A percentile compares a stretch with the other conserved stretches of the same genome.
Evolutionary conservation across 2,329 filamentous ascomycete species (phyloP).

Genomic region (Stemphylium vesicarium): DNA sequence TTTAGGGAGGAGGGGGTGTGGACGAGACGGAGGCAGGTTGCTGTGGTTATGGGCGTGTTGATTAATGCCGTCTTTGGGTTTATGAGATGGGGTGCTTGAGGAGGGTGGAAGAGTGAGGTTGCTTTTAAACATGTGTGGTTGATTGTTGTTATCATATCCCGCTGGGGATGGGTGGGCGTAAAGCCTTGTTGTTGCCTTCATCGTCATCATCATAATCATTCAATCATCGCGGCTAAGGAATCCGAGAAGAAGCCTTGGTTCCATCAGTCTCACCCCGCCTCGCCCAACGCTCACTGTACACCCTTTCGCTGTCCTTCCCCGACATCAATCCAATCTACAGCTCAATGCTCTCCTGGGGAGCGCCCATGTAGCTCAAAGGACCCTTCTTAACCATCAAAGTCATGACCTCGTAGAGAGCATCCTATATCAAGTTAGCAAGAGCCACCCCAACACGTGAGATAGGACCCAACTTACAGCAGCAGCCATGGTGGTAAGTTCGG

Average conservation of each 20-base stretch:
- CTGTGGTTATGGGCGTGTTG: conserved; percentile 82
- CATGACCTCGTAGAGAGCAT: conserved; percentile 79
- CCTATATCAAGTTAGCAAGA: conserved; percentile 23
- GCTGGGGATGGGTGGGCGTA: background rate
- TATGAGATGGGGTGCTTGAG: conserved; percentile 61
- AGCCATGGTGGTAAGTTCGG: conserved; percentile 76
- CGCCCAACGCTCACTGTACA: background rate
- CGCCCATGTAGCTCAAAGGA: conserved; percentile 62
- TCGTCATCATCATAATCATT: background rate
- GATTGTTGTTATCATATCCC: background rate
- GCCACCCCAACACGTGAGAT: background rate
- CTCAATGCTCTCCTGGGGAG: conserved; percentile 37
- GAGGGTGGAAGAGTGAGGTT: background rate
- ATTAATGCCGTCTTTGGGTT: conserved; percentile 80
- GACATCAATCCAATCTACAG: conserved; percentile 9
- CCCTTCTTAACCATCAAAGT: conserved; percentile 83
- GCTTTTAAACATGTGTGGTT: background rate
- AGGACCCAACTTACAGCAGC: conserved; percentile 58
- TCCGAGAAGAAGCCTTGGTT: background rate
- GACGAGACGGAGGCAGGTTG: conserved; percentile 81
- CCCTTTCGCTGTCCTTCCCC: background rate
- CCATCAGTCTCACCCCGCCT: background rate
- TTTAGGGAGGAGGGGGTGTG: conserved; percentile 87
- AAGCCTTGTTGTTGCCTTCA: background rate
- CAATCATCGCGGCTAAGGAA: background rate